Evolutionary conservation across 805 yeast genomes (phyloP), one percentile per base, ranked within the genome.

Genomic region (Ogataea nonfermentans): DNA sequence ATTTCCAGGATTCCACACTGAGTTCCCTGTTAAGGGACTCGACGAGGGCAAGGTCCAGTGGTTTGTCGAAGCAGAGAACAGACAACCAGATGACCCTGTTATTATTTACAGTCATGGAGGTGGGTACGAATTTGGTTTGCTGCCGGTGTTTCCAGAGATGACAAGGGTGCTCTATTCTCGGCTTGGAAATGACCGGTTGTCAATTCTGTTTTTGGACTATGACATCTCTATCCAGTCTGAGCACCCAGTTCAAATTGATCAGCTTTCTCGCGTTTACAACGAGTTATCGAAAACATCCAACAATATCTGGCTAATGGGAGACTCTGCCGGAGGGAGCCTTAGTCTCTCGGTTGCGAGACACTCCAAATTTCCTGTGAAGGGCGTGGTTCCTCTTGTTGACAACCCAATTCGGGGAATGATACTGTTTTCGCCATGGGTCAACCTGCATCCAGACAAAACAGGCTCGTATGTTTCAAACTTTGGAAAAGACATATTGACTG

Each of bases 1-100:
- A n/a, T 13, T 33, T 5, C 29, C 37, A 7, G 20, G 26, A n/a
- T 37, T 33, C 24, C 19, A 26, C 10, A 28, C 23, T 13, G 10
- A 17, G 9, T 33, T 42, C 22, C 26, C 23, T 9, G 42, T 34
- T 23, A 12, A 14, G 4, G 46, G 39, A 44, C 37, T 70, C 9
- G 62, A 41, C 43, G 63, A 28, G 9, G 65, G 65, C 10, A 12
- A 15, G 11, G 41, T 35, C 9, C 27, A 25, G 11, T 43, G 43
- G 43, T 31, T 43, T 20, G 37, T 20, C 7, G 40, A 38, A n/a
- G 37, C 37, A 4, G 38, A 20, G 14, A 24, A 28, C 12, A 20
- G 43, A 24, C 13, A 22, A 6, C 24, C 26, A 10, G 43, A 43
- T 14, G 43, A 43, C 24, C 43, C 47, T 4, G 47, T 43, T 9